These are phyloP conservation scores for Ceratocystis smalleyi DNA, from an alignment of 2,329 filamentous ascomycete genomes.

Conservation along the genomic window DNA sequence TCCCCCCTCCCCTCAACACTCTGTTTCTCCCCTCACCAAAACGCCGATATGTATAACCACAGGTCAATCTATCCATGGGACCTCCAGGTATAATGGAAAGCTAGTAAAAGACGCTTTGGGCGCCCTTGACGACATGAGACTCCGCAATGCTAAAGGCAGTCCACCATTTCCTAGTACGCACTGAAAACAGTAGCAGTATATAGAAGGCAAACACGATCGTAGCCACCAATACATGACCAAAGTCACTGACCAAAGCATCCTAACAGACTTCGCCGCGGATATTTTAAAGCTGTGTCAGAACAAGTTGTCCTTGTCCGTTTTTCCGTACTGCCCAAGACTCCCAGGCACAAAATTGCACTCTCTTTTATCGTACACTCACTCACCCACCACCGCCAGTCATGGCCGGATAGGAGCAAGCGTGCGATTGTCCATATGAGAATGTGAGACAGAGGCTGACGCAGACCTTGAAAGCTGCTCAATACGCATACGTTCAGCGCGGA, in stretches of 20 bases:
- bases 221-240: background rate
- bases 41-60: background rate
- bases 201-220: background rate
- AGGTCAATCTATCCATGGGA: background rate
- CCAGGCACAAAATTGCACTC: too few relatives aligned
- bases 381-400: background rate
- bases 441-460: background rate
- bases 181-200: too few relatives aligned
- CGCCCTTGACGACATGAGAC: too few relatives aligned
- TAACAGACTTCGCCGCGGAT: background rate
- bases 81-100: too few relatives aligned
- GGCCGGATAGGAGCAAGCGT: constrained; percentile 9
- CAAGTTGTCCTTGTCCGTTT: background rate
- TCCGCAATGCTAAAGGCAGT: too few relatives aligned
- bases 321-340: background rate
- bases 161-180: too few relatives aligned
- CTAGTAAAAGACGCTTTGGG: too few relatives aligned
- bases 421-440: constrained; percentile 2
- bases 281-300: background rate
- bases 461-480: constrained; percentile 25
- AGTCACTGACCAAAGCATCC: background rate
- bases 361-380: background rate
- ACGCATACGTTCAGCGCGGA: constrained; percentile 38
- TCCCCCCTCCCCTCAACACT: background rate
- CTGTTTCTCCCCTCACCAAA: background rate